Evolutionary conservation across 768 basidiomycete genomes (phyloP).

Genomic region (Strobilomyces confusus): DNA sequence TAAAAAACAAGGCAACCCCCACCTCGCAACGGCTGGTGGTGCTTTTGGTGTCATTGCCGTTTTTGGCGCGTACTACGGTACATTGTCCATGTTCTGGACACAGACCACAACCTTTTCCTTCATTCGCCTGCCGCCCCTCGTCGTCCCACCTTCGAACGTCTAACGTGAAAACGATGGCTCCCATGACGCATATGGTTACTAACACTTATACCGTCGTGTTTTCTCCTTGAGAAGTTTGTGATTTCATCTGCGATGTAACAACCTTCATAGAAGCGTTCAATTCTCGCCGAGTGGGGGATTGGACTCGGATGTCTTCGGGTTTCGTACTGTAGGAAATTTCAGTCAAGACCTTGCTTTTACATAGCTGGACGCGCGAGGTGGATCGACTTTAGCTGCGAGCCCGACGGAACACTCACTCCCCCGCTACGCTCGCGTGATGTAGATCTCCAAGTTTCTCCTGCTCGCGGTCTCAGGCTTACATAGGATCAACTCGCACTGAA

Average conservation of each 20-base stretch:
- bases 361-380: too few relatives aligned
- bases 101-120: constrained; percentile 26
- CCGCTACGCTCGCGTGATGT: too few relatives aligned
- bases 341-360: too few relatives aligned
- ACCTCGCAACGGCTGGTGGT: constrained; percentile 27
- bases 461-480: too few relatives aligned
- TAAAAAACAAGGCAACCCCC: constrained; percentile 14
- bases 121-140: constrained; percentile 23
- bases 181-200: neutral
- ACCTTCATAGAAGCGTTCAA: neutral
- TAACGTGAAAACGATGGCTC: neutral
- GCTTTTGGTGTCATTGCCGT: constrained; percentile 24
- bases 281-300: neutral
- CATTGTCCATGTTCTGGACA: constrained; percentile 27
- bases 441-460: too few relatives aligned
- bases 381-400: neutral
- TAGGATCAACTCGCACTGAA: too few relatives aligned
- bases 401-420: neutral
- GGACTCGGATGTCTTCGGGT: neutral
- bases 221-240: neutral
- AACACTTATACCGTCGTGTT: neutral
- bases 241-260: neutral
- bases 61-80: constrained; percentile 28
- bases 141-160: constrained; percentile 15
- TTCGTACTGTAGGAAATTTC: neutral